These are phyloP conservation scores for Elsinoe australis DNA, from an alignment of 2,329 filamentous ascomycete species.

Conservation along the genomic window DNA sequence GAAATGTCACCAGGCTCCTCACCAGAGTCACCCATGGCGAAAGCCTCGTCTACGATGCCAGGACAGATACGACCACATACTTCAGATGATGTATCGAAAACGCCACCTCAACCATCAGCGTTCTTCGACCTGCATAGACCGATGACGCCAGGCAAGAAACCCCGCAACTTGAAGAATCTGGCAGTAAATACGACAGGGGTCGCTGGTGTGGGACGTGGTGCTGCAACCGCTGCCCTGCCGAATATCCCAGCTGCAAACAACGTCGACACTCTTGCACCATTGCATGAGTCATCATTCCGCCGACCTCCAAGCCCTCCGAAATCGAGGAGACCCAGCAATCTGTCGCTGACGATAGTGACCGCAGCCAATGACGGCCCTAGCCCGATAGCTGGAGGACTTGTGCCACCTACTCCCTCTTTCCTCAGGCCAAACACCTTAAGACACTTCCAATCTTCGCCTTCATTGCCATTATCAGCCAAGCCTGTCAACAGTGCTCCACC, in stretches of 20 bases:
- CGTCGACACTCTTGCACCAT: slow-evolving; percentile 59
- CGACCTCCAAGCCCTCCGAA: slow-evolving; percentile 64
- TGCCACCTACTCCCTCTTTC: slow-evolving; percentile 52
- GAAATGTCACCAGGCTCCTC: slow-evolving; percentile 89
- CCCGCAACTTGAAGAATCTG: slow-evolving; percentile 77
- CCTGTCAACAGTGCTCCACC: slow-evolving; percentile 3
- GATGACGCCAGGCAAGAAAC: slow-evolving; percentile 54
- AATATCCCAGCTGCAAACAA: slow-evolving; percentile 40
- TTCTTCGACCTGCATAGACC: slow-evolving; percentile 44
- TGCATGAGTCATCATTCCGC: slow-evolving; percentile 55
- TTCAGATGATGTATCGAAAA: slow-evolving; percentile 35
- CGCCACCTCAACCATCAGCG: slow-evolving; percentile 49
- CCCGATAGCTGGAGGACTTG: slow-evolving; percentile 49
- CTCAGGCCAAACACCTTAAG: slow-evolving; percentile 45
- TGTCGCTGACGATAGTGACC: slow-evolving; percentile 67
- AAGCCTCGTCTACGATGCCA: slow-evolving; percentile 60
- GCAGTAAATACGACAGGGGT: slow-evolving; percentile 61
- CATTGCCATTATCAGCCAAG: slow-evolving; percentile 40
- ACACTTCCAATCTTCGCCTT: slow-evolving; percentile 56
- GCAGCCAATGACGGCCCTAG: slow-evolving; percentile 51
- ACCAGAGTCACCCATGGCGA: slow-evolving; percentile 75
- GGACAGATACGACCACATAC: slow-evolving; percentile 44
- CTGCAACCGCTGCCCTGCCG: slow-evolving; percentile 48
- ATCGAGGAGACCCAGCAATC: slow-evolving; percentile 66
- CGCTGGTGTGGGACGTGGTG: slow-evolving; percentile 39